Base-by-base conservation (phyloP, 352 stramenopile species). In the Phytopythium chamaehyphon region DNA sequence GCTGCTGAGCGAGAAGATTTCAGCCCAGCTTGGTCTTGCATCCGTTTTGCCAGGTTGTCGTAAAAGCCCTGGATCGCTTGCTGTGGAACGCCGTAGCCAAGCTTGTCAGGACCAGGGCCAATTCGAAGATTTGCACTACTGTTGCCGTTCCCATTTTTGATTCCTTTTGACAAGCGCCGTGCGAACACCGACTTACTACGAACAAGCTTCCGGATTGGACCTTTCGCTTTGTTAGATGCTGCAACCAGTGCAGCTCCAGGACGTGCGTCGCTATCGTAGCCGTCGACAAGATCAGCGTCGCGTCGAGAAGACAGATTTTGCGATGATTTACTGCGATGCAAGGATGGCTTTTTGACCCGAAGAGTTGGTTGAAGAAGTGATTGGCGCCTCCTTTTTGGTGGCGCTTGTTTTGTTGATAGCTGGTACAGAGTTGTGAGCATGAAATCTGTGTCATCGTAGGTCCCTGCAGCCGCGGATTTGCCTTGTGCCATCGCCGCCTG, bases 381-480 rank as follows among this genome's bases (percentile, higher is more conserved):
- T 15, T 47, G 15, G 11, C 54, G 40, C 43, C 59, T 46, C 8
- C 36, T 49, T 33, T 35, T 53, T 11, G 37, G 38, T 5, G 51
- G 46, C 1, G 40, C n/a, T 51, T 51, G 57, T 1, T 62, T 49
- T 3, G 64, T 63, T 5, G 69, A 69, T 1, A 72, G 51, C 14
- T 86, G 75, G 40, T 73, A 82, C 9, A 83, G 47, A 12, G 74
- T 83, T 10, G 69, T 78, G 3, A 85, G 60, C 52, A 85, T 64
- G 47, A 75, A 85, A n/a, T 81, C 74, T 4, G 77, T 52, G 5
- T 64, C 31, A 15, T 61, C n/a, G 3, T 35, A 15, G 10, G 37
- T 14, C 5, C 23, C 26, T 18, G 36, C n/a, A 12, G 24, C 40
- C 14, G 28, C 15, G 10, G 31, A 21, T 19, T 53, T 53, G 6